Conservation (phyloP, 139 green algal species). For the Medakamo hakoo region DNA sequence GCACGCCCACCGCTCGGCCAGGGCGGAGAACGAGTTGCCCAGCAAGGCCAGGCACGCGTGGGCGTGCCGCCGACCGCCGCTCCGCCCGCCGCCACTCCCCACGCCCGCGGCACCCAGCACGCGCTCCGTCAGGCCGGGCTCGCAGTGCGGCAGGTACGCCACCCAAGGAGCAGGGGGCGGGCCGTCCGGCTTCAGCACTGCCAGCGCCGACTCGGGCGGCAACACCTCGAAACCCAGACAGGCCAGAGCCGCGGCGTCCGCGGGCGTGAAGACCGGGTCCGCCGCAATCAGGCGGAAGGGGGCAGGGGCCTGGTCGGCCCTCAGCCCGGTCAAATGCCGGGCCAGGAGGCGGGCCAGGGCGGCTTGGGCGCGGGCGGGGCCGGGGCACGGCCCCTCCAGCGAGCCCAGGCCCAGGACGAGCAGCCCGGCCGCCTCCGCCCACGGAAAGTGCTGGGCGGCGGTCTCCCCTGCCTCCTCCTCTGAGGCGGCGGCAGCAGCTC, state of each 20-base stretch:
- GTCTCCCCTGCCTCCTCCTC: no score
- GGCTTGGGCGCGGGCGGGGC: background rate
- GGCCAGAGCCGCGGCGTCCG: background rate
- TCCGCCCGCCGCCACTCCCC: no score
- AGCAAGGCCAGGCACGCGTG: no score
- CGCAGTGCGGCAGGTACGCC: background rate
- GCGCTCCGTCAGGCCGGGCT: background rate
- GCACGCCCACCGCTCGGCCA: no score
- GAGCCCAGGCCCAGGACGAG: background rate
- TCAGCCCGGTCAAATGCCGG: background rate
- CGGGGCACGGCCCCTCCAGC: no score
- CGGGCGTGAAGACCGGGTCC: background rate
- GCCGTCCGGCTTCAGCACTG: background rate
- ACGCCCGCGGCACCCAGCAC: no score
- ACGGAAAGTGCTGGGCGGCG: no score
- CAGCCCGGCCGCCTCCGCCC: background rate
- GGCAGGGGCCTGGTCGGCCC: background rate
- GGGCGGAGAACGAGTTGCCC: no score
- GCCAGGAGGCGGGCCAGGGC: background rate
- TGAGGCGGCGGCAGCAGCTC: no score
- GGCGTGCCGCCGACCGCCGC: no score
- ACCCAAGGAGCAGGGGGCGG: background rate
- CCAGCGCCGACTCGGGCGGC: background rate
- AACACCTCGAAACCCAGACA: background rate
- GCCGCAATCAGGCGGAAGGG: background rate